These are phyloP conservation scores for Salisapilia sapeloensis DNA, from an alignment of 352 stramenopile genomes.

Conservation along the genomic window DNA sequence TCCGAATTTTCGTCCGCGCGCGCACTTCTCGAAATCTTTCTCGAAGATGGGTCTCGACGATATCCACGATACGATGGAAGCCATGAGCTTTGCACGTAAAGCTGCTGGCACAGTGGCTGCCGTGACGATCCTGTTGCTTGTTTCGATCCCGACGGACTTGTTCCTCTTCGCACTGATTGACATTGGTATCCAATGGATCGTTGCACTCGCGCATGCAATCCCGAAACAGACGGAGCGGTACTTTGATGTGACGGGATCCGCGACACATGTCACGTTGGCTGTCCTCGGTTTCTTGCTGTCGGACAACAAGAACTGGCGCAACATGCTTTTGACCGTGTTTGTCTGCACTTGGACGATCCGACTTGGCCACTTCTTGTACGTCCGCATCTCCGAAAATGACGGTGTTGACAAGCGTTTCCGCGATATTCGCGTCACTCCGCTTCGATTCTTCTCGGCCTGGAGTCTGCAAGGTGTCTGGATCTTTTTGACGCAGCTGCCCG, in stretches of 20 bases:
- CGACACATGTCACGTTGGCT: slow-evolving; percentile 8
- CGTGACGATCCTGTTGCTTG: too few species aligned
- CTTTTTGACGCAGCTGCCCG: slow-evolving; percentile 9
- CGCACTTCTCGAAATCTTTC: too few species aligned
- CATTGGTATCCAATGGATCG: slow-evolving; percentile 11
- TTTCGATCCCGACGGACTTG: too few species aligned
- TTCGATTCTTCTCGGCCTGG: slow-evolving; percentile 11
- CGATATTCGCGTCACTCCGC: slow-evolving; percentile 5
- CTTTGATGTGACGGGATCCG: slow-evolving; percentile 11
- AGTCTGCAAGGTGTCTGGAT: slow-evolving; percentile 12
- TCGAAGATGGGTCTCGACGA: too few species aligned
- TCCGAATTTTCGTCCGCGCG: too few species aligned
- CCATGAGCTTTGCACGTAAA: too few species aligned
- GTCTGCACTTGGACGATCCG: slow-evolving; percentile 8
- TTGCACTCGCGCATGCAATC: slow-evolving; percentile 4
- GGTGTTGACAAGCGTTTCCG: slow-evolving; percentile 11
- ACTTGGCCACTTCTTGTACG: slow-evolving; percentile 11
- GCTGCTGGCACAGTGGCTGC: too few species aligned
- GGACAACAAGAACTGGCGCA: slow-evolving; percentile 4
- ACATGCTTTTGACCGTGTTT: slow-evolving; percentile 8
- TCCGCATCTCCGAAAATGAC: slow-evolving; percentile 5
- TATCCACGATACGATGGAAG: too few species aligned
- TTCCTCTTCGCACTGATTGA: slow-evolving; percentile 18
- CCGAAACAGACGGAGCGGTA: slow-evolving; percentile 10
- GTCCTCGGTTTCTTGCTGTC: background rate